Base-by-base conservation (phyloP, 1,284 basidiomycete genomes). In the Rhodotorula sp. region DNA sequence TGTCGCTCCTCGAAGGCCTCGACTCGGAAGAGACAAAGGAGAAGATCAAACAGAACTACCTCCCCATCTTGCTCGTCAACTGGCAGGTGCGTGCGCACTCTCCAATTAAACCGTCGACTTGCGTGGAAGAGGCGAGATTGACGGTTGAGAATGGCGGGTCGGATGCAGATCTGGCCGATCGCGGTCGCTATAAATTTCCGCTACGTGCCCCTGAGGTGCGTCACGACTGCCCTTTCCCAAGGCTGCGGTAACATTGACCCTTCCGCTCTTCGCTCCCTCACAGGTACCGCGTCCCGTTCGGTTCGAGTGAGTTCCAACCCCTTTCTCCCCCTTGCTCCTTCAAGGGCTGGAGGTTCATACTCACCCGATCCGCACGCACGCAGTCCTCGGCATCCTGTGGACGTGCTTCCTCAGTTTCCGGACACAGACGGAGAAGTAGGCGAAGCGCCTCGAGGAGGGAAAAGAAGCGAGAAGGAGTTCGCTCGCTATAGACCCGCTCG, bases 1-100 rank as follows among this genome's bases (percentile, higher is more conserved):
- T 75, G 71, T 54, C 62, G 22, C 47, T 73, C 13, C 53, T 75
- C n/a, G 74, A 75, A 57, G 74, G 74, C 5, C 61, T 75, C 19
- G 51, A 72, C 30, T 59, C 44, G 7, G 74, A 71, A 6, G 64
- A 72, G 34, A 66, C 62, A 7, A 49, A 36, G 36, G 63, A 74
- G 19, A 71, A 71, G 61, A 64, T 75, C 58, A 47, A 47, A 46
- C 39, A 58, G 46, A 66, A 70, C 39, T 75, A 70, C 56, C 66
- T 63, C 46, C 57, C 74, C 4, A 75, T 75, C 53, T 56, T 75
- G 5, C 30, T 62, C 19, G 74, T 71, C 52, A 75, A 75, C 63
- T 75, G 74, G 74, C 71, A 72, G 70, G 71, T 62, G 20, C 24
- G n/a, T 27, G 36, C n/a, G 36, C 54, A 27, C 30, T 22, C 30